Evolutionary conservation across 768 basidiomycete genomes (phyloP), one percentile per base, ranked within the genome.

Genomic region (Clavaria fumosa): DNA sequence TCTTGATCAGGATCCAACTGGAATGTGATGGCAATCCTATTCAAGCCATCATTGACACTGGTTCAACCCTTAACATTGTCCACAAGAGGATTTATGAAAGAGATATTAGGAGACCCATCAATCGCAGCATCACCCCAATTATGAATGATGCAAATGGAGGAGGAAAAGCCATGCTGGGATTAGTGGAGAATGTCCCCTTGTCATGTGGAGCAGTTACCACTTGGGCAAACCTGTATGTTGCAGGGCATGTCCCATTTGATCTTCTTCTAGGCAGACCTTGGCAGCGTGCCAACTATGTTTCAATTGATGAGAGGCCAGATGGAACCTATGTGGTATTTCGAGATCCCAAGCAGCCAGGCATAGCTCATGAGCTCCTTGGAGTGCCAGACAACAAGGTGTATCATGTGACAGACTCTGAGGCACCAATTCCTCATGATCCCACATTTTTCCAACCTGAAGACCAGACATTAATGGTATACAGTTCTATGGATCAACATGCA

Each of bases 61-160:
- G 54, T 20, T 54, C 50, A n/a, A 43, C 53, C 33, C n/a, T 56
- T 4, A 53, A 54, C 38, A 42, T 56, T 11, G 41, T 48, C 0
- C 33, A 38, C 1, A 14, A 38, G 6, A 39, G 44, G 3, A 6
- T 47, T 2, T 53, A 45, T 1, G 33, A 44, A 1, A 14, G 7
- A 2, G 33, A 22, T 17, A 35, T 42, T 1, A 31, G 38, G 1
- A 18, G 41, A 3, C 41, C 48, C 1, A 40, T 53, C 1, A 48
- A 53, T 10, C 38, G 46, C 10, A 28, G 17, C 1, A 9, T 38
- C 7, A 9, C n/a, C 0, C 47, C 41, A 1, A 34, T 11, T 0
- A 50, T 56, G 45, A 40, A 38, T 23, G 56, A 59, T 35, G 55
- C 52, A 0, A 59, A 55, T 43, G 54, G 55, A 2, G 50, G 49